Evolutionary conservation across 2,329 filamentous ascomycete species (phyloP), one percentile per base, ranked within the genome.

Genomic region (Fusarium vanettenii): DNA sequence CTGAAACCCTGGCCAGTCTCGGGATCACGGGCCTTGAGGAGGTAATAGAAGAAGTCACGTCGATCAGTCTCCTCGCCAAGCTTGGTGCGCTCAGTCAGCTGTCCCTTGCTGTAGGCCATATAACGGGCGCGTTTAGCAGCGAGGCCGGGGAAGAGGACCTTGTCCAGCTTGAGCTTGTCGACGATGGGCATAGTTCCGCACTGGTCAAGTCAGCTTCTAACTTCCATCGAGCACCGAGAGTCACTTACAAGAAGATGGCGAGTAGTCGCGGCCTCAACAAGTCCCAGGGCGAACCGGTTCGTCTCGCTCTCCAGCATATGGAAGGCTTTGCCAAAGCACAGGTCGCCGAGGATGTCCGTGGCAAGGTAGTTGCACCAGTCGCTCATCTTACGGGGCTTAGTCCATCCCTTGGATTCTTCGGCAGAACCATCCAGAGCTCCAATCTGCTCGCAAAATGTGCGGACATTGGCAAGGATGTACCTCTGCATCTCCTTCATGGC

Each of bases 41-140:
- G 87, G 81, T 94, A 91, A 82, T 93, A 92, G 84, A 94, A 94
- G 85, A 94, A 94, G 80, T 94, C 93, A 66, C 92, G 90, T 37
- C 92, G 91, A 76, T 90, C 91, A 57, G 88, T 91, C 73, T 89
- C 90, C 73, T 91, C 90, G 31, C 91, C 91, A 29, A 92, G 84
- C 70, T 91, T 90, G 59, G 91, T 93, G 27, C 92, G 88, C 78
- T 93, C 90, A 16, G 88, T 88, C 45, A 93, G 87, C 82, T 94
- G 92, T 3, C 86, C 85, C 60, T 92, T 91, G 81, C 91, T 92
- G 83, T 94, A 94, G 61, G 88, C 87, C 88, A 94, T 93, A 80
- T 94, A 94, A 69, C 89, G 87, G 80, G 89, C 92, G 4, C 92
- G 89, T 50, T 91, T 91, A 27, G 88, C 88, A 13, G 92, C 91